Evolutionary conservation across 768 basidiomycete genomes (phyloP), one percentile per base, ranked within the genome.

Genomic region (Trametes cinnabarina): DNA sequence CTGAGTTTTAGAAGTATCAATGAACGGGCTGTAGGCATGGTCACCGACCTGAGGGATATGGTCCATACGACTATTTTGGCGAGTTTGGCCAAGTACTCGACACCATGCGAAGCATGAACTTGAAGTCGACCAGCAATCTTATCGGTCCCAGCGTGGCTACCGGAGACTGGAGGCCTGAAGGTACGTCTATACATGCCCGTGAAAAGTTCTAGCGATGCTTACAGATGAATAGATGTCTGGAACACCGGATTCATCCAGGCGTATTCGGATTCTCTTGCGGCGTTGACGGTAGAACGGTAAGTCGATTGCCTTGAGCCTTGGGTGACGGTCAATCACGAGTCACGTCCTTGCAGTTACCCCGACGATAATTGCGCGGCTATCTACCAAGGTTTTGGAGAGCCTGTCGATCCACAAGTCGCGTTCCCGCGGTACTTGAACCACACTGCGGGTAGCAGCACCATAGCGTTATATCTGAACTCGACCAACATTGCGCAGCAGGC

Each of bases 351-450:
- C 72, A 73, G 79, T 72, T 71, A 73, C 57, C 73, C 73, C 37
- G 66, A 65, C 55, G 64, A 75, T 66, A 72, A 69, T 61, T 78
- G 67, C 46, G 69, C 63, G 12, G 69, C 70, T 2, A 49, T 65
- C 20, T 72, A 66, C 58, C 58, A 50, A n/a, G 64, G 62, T 4
- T 63, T 68, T 34, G 68, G 68, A 35, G 28, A 61, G 1, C 64
- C 63, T 47, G 44, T 71, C 35, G 62, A 71, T 55, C 71, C 77
- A 0, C 79, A 79, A 59, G 61, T 61, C 17, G 70, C 77, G 40
- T 77, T 82, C 61, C 59, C 74, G 19, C 65, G 69, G 15, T 83
- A 73, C 67, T 72, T 82, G 23, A 78, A 70, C 51, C 82, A 83
- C 64, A 73, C 69, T 14, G 62, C 73, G 5, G 75, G 74, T 1